These are phyloP conservation scores for Macrotyloma uniflorum DNA, from an alignment of 306 rosid species.

Conservation along the genomic window DNA sequence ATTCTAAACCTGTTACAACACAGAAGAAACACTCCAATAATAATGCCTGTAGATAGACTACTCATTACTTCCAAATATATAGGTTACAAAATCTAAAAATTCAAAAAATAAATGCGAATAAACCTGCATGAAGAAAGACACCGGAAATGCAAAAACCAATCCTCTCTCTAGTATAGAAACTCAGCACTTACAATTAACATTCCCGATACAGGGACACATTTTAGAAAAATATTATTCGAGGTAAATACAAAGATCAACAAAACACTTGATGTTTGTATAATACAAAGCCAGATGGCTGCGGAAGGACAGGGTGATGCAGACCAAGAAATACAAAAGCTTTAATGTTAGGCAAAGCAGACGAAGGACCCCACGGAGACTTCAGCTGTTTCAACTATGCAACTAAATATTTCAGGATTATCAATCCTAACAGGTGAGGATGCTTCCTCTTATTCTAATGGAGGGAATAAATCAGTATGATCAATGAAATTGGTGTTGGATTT, in stretches of 20 bases:
- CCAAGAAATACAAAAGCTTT: slow-evolving; percentile 41
- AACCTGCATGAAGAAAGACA: background rate
- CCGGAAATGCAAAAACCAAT: background rate
- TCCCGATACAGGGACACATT: slow-evolving; percentile 26
- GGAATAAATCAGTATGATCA: slow-evolving; percentile 48
- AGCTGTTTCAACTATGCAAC: slow-evolving; percentile 41
- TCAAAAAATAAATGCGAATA: background rate
- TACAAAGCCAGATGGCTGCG: slow-evolving; percentile 51
- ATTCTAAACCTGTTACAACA: background rate
- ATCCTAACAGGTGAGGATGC: slow-evolving; percentile 48
- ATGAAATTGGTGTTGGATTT: slow-evolving; percentile 40
- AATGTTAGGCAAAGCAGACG: slow-evolving; percentile 40
- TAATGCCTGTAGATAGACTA: background rate
- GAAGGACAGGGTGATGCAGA: slow-evolving; percentile 33
- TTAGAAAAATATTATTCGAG: slow-evolving; percentile 23
- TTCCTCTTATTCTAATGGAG: slow-evolving; percentile 55
- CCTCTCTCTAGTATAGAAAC: slow-evolving; percentile 31
- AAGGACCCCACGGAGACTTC: slow-evolving; percentile 33
- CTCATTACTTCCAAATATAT: background rate
- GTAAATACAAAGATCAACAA: slow-evolving; percentile 45
- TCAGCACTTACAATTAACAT: slow-evolving; percentile 43
- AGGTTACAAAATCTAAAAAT: background rate
- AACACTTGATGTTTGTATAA: slow-evolving; percentile 40
- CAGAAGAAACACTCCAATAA: background rate
- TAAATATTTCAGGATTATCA: slow-evolving; percentile 42